Evolutionary conservation across 2,329 filamentous ascomycete genomes (phyloP).

Genomic region (Lasiodiplodia citricola): DNA sequence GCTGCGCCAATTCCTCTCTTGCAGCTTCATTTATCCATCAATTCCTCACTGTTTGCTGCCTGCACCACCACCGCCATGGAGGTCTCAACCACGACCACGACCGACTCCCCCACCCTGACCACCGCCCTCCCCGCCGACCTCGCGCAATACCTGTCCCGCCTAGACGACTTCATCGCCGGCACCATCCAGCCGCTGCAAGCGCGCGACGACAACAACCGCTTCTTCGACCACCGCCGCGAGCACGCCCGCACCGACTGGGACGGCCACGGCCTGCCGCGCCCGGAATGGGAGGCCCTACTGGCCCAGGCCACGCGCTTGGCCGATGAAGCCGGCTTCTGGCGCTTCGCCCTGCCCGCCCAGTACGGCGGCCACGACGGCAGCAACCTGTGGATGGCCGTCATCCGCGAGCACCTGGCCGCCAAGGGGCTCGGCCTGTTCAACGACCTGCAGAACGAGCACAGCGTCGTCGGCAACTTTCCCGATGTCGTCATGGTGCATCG

Average conservation of each 20-base stretch:
- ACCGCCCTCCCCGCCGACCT: conserved; percentile 62
- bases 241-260: conserved; percentile 67
- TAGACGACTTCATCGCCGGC: conserved; percentile 63
- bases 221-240: conserved; percentile 70
- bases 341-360: conserved; percentile 61
- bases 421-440: conserved; percentile 67
- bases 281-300: conserved; percentile 65
- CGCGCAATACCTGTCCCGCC: conserved; percentile 51
- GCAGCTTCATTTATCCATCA: background rate
- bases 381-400: conserved; percentile 69
- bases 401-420: conserved; percentile 63
- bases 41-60: background rate
- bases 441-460: conserved; percentile 69
- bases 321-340: conserved; percentile 65
- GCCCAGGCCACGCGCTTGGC: conserved; percentile 56
- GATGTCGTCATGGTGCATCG: conserved; percentile 67
- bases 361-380: conserved; percentile 61
- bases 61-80: background rate
- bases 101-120: conserved; percentile 50
- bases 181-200: conserved; percentile 62
- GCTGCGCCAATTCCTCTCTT: background rate
- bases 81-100: background rate
- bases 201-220: conserved; percentile 64
- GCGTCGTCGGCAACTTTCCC: conserved; percentile 67
- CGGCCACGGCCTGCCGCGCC: conserved; percentile 59